phyloP scores from a whole-genome alignment of 164 flowering plant genomes.

The Tetrastigma voinierianum region DNA sequence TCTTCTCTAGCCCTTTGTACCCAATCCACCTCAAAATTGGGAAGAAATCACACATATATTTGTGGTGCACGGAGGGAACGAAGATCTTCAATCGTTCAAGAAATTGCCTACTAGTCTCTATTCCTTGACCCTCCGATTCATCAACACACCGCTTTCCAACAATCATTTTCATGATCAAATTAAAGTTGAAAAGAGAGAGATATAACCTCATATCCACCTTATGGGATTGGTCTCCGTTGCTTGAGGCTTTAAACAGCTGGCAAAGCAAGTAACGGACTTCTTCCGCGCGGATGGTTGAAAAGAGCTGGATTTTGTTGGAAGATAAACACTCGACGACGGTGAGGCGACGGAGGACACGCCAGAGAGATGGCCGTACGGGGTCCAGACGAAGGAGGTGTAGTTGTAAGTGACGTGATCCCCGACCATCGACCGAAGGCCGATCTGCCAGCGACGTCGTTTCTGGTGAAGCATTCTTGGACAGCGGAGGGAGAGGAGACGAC shows the following conservation, averaged over 20 bases:
- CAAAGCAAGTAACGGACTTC: conserved; percentile 1
- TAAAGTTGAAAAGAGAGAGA: neutral
- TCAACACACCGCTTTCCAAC: neutral
- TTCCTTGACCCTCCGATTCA: neutral
- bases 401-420: conserved; percentile 1
- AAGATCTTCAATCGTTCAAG: neutral
- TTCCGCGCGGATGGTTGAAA: neutral
- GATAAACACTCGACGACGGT: conserved; percentile 6
- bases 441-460: conserved; percentile 30
- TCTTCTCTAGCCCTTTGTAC: conserved; percentile 14
- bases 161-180: conserved; percentile 1
- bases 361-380: conserved; percentile 19
- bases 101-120: neutral
- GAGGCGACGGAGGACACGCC: conserved; percentile 17
- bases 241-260: neutral
- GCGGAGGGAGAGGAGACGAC: conserved; percentile 16
- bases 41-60: conserved; percentile 5
- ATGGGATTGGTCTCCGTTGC: neutral
- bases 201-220: neutral
- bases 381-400: neutral
- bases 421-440: conserved; percentile 20
- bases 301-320: neutral
- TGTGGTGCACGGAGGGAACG: neutral
- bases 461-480: conserved; percentile 29
- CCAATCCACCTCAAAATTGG: conserved; percentile 18